Evolutionary conservation across 2,329 filamentous ascomycete genomes (phyloP).

Genomic region (Epichloe typhina): DNA sequence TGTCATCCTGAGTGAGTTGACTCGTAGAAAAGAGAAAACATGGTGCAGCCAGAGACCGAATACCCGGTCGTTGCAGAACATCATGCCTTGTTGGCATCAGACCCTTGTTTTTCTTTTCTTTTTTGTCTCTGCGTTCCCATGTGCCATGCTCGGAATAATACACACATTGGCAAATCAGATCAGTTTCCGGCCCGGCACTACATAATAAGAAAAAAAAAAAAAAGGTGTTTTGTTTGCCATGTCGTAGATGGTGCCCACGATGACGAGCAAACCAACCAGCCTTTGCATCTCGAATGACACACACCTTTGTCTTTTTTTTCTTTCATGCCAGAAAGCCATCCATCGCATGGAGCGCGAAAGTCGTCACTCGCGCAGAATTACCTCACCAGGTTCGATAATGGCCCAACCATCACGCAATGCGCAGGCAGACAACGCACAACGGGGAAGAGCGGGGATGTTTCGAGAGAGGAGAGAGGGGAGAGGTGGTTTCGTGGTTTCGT

Average conservation of each 20-base stretch:
- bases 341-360: neutral
- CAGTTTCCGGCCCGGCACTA: neutral
- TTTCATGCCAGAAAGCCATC: neutral
- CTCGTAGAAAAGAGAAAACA: neutral
- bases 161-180: neutral
- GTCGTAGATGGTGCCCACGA: neutral
- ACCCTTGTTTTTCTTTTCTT: neutral
- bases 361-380: neutral
- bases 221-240: neutral
- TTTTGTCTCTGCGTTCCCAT: neutral
- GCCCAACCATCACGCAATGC: neutral
- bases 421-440: neutral
- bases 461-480: neutral
- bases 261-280: constrained; percentile 1
- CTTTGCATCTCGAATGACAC: constrained; percentile 1
- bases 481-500: neutral
- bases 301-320: neutral
- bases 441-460: neutral
- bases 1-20: neutral
- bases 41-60: neutral
- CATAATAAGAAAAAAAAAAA: neutral
- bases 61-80: neutral
- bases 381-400: neutral
- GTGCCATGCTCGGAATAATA: neutral
- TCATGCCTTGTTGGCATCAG: too few relatives aligned